Conservation (phyloP, 768 basidiomycete species). For the Ramaria sp. region DNA sequence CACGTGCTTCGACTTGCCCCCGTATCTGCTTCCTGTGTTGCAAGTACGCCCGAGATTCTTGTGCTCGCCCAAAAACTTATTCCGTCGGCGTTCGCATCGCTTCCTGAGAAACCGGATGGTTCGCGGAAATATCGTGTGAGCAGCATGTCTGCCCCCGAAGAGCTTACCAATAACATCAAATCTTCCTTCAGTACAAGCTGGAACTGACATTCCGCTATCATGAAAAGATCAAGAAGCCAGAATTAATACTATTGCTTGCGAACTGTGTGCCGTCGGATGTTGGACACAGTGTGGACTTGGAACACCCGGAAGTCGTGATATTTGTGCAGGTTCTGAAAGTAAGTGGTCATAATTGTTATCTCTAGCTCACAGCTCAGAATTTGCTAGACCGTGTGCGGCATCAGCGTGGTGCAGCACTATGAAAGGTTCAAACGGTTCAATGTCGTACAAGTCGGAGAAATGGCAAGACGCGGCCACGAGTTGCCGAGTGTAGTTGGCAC, state of each 20-base stretch:
- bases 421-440: constrained; percentile 69
- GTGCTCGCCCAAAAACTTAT: constrained; percentile 47
- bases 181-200: constrained; percentile 57
- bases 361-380: not conserved
- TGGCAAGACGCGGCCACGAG: constrained; percentile 7
- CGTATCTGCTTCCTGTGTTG: constrained; percentile 53
- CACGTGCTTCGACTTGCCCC: constrained; percentile 64
- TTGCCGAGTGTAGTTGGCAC: not conserved
- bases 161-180: not conserved
- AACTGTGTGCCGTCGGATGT: constrained; percentile 47
- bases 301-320: constrained; percentile 60
- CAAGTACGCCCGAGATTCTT: constrained; percentile 62
- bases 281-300: constrained; percentile 56
- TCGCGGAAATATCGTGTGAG: constrained; percentile 27
- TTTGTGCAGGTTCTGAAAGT: constrained; percentile 83
- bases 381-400: constrained; percentile 42
- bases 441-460: constrained; percentile 58
- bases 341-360: constrained; percentile 9
- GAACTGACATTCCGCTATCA: constrained; percentile 71
- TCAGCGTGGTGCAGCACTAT: constrained; percentile 66
- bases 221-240: constrained; percentile 48
- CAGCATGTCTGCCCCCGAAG: constrained; percentile 28
- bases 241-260: constrained; percentile 57
- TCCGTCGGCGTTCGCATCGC: constrained; percentile 33
- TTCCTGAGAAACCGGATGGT: constrained; percentile 21